A percentile compares a stretch with the other conserved stretches of the same genome.
Conservation (phyloP, 768 basidiomycete genomes). For the Lepiota brunneoincarnata region DNA sequence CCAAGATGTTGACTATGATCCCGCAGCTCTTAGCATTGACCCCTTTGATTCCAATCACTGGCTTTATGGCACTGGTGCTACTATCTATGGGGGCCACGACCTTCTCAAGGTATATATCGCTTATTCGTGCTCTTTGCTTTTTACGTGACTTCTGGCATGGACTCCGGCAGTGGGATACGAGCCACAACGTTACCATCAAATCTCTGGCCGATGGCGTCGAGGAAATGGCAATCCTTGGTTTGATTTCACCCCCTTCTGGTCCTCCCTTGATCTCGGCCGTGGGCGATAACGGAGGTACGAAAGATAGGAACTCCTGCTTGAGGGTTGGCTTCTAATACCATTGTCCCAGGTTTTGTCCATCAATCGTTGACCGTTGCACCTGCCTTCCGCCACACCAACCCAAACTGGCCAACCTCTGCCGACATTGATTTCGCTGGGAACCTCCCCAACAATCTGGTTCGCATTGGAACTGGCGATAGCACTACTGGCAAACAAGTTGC, state of each 20-base stretch:
- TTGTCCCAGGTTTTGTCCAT: conserved; percentile 44
- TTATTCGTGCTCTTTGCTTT: background rate
- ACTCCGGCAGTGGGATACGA: conserved; percentile 50
- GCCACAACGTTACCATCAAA: conserved; percentile 55
- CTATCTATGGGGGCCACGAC: conserved; percentile 59
- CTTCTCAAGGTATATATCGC: conserved; percentile 34
- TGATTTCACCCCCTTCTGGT: conserved; percentile 64
- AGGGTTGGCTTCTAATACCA: background rate
- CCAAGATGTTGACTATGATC: background rate
- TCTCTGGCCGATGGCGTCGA: conserved; percentile 65
- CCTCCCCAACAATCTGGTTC: conserved; percentile 46
- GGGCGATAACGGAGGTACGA: conserved; percentile 49
- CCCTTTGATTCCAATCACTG: conserved; percentile 70
- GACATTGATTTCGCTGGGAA: conserved; percentile 57
- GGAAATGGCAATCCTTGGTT: conserved; percentile 53
- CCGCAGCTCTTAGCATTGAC: conserved; percentile 50
- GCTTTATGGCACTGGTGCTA: conserved; percentile 69
- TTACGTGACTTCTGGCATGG: background rate
- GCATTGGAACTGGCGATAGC: conserved; percentile 49
- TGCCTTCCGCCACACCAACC: conserved; percentile 37
- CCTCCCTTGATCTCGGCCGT: conserved; percentile 55
- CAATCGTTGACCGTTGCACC: conserved; percentile 39
- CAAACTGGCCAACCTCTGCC: conserved; percentile 41
- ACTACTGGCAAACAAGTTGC: conserved; percentile 54
- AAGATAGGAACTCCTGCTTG: background rate